These are phyloP conservation scores for Ogataea nonfermentans DNA, from an alignment of 805 yeast species.

Conservation along the genomic window DNA sequence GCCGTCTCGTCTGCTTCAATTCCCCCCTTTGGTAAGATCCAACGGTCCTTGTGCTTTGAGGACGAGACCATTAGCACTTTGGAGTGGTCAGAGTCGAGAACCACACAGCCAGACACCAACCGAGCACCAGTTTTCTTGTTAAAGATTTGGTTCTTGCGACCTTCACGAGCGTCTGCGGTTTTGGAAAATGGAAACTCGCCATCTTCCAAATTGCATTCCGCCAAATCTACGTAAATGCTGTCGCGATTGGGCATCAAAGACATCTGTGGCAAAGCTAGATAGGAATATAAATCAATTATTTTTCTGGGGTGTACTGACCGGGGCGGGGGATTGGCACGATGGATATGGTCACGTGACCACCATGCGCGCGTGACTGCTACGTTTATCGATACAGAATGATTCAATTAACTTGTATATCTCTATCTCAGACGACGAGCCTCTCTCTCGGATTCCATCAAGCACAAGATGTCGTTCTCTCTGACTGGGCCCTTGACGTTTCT, in stretches of 20 bases:
- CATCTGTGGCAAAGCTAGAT: constrained; percentile 1
- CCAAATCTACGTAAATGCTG: constrained; percentile 16
- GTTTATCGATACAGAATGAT: constrained; percentile 5
- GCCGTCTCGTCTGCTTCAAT: constrained; percentile 77
- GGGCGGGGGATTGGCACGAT: neutral
- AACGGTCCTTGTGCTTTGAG: constrained; percentile 59
- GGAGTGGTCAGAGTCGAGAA: constrained; percentile 53
- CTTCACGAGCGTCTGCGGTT: constrained; percentile 45
- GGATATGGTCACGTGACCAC: constrained; percentile 13
- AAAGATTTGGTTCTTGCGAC: constrained; percentile 60
- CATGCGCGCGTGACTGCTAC: constrained; percentile 10
- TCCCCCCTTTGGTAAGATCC: constrained; percentile 97
- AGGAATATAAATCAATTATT: neutral
- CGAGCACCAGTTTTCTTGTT: constrained; percentile 67
- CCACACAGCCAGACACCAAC: constrained; percentile 89
- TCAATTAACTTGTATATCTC: constrained; percentile 22
- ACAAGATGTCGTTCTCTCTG: constrained; percentile 96
- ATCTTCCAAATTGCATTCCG: constrained; percentile 17
- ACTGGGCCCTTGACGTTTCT: constrained; percentile 98
- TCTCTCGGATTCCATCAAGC: constrained; percentile 99
- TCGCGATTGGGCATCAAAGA: constrained; percentile 13
- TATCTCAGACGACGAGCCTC: constrained; percentile 96
- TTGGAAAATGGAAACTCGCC: constrained; percentile 24
- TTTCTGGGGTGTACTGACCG: neutral
- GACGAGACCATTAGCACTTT: constrained; percentile 80